These are phyloP conservation scores for Avena atlantica DNA, from an alignment of 176 grass and related monocot species.

Conservation along the genomic window DNA sequence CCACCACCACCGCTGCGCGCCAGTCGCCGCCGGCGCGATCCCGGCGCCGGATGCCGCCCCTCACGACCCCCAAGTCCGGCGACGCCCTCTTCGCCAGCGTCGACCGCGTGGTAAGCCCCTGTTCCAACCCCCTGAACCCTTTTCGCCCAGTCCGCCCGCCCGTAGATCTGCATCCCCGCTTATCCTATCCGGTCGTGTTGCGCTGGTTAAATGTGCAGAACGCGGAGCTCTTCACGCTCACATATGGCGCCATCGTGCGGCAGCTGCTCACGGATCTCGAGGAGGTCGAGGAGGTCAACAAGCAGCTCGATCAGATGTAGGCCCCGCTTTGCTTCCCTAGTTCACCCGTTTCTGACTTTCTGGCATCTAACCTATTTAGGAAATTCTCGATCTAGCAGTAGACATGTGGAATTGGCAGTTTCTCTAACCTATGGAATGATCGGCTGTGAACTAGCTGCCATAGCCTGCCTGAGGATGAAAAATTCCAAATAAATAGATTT, in stretches of 20 bases:
- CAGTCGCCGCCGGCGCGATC: constrained; percentile 15
- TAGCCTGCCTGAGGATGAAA: not conserved
- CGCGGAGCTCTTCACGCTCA: constrained; percentile 98
- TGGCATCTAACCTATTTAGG: not conserved
- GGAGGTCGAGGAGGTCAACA: constrained; percentile 99
- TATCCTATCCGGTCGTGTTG: constrained; percentile 17
- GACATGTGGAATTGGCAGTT: not conserved
- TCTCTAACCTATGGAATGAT: not conserved
- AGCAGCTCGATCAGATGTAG: constrained; percentile 99
- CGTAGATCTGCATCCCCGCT: constrained; percentile 24
- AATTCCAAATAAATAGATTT: not conserved
- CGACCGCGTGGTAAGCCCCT: constrained; percentile 83
- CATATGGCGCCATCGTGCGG: constrained; percentile 93
- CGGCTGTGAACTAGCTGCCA: not conserved
- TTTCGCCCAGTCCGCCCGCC: not conserved
- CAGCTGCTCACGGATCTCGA: constrained; percentile 98
- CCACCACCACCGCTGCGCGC: not conserved
- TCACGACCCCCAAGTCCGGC: constrained; percentile 74
- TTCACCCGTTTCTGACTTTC: not conserved
- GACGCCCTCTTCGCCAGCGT: constrained; percentile 95
- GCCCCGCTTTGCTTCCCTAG: not conserved
- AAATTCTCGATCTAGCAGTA: not conserved
- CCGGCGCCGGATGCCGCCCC: constrained; percentile 59
- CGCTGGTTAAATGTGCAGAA: constrained; percentile 48
- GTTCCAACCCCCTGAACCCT: not conserved